Percentiles rank a stretch among this genome's conserved stretches.
phyloP scores from a whole-genome alignment of 2,329 filamentous ascomycete species.

The Penicillium sp. region DNA sequence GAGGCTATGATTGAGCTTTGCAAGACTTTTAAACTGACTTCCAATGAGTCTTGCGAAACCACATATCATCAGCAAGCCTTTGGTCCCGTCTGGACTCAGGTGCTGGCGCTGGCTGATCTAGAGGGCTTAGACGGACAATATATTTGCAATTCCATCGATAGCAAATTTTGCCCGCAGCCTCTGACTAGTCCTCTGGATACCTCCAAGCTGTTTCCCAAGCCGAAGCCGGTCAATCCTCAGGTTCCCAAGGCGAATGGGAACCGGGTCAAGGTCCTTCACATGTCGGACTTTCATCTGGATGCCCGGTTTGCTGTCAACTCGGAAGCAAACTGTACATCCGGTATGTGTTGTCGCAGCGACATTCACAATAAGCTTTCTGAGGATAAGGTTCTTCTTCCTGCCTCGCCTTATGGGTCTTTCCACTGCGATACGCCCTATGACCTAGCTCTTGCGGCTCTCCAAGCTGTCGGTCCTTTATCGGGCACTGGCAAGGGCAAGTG shows the following conservation, averaged over 20 bases:
- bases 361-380: slow-evolving; percentile 33
- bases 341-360: slow-evolving; percentile 49
- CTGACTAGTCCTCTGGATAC: slow-evolving; percentile 43
- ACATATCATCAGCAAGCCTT: slow-evolving; percentile 46
- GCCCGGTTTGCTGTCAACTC: slow-evolving; percentile 49
- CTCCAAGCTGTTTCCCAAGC: slow-evolving; percentile 48
- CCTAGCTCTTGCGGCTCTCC: slow-evolving; percentile 50
- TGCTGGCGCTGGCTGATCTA: slow-evolving; percentile 51
- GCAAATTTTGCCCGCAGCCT: slow-evolving; percentile 46
- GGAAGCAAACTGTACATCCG: slow-evolving; percentile 50
- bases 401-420: slow-evolving; percentile 52
- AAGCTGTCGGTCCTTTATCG: slow-evolving; percentile 52
- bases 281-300: slow-evolving; percentile 54
- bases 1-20: slow-evolving; percentile 50
- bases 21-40: slow-evolving; percentile 44
- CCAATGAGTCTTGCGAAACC: slow-evolving; percentile 45
- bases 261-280: slow-evolving; percentile 51
- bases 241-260: slow-evolving; percentile 48
- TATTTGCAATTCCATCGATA: slow-evolving; percentile 50
- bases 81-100: slow-evolving; percentile 54
- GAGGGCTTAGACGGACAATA: slow-evolving; percentile 52
- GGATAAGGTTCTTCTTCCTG: slow-evolving; percentile 40
- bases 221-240: slow-evolving; percentile 45
- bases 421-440: slow-evolving; percentile 56
- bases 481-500: slow-evolving; percentile 46